A percentile compares a stretch with the other conserved stretches of the same genome.
phyloP scores from a whole-genome alignment of 1,284 basidiomycete genomes.

The Phylloboletellus chloephorus region DNA sequence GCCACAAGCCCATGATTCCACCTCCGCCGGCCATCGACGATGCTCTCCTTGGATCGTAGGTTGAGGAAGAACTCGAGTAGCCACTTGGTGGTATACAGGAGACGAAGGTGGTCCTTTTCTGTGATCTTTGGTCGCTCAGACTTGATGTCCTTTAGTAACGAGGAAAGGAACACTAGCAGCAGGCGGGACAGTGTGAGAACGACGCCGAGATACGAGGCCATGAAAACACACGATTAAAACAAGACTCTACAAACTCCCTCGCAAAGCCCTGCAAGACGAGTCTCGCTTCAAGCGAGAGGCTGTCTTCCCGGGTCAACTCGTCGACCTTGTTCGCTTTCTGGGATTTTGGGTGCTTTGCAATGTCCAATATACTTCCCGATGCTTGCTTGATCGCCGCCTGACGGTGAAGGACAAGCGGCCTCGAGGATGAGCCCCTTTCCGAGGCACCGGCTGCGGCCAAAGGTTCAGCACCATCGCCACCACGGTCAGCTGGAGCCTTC shows the following conservation, averaged over 20 bases:
- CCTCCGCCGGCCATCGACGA: constrained; percentile 29
- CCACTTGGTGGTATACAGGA: constrained; percentile 82
- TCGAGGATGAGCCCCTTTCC: constrained; percentile 33
- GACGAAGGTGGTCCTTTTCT: constrained; percentile 83
- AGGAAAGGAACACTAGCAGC: constrained; percentile 69
- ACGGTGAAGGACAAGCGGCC: constrained; percentile 68
- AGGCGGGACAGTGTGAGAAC: constrained; percentile 12
- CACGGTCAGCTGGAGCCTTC: constrained; percentile 28
- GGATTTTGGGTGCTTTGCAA: constrained; percentile 63
- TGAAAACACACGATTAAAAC: constrained; percentile 77
- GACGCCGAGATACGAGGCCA: constrained; percentile 4
- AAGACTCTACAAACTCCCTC: constrained; percentile 67
- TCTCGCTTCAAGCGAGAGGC: constrained; percentile 69
- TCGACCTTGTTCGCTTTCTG: constrained; percentile 66
- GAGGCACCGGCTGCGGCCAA: constrained; percentile 27
- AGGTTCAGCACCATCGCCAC: constrained; percentile 30
- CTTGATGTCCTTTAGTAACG: constrained; percentile 86
- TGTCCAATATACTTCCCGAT: constrained; percentile 72
- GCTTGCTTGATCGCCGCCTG: constrained; percentile 78
- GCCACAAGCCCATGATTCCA: constrained; percentile 76
- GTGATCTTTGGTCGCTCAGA: constrained; percentile 86
- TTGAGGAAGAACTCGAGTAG: constrained; percentile 84
- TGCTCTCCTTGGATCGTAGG: constrained; percentile 43
- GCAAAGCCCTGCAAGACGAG: constrained; percentile 64
- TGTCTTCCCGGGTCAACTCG: constrained; percentile 66